A percentile compares a stretch with the other conserved stretches of the same genome.
These are phyloP conservation scores for Trichoderma asperelloides DNA, from an alignment of 495 filamentous ascomycete genomes.

Conservation along the genomic window DNA sequence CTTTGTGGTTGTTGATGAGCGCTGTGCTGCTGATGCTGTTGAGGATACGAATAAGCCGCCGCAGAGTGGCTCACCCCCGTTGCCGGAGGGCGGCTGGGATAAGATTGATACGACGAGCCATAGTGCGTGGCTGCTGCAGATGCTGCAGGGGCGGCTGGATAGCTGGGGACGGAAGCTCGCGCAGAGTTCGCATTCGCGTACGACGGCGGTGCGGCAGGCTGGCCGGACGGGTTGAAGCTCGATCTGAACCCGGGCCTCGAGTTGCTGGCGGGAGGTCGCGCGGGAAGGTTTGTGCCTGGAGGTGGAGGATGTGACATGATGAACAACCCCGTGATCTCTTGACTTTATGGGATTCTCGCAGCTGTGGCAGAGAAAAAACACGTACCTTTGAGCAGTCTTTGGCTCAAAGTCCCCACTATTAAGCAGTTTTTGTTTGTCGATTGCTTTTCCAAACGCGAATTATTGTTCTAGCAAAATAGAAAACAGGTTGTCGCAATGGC, in stretches of 20 bases:
- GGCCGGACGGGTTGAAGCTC: slow-evolving; percentile 39
- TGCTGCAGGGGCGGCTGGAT: slow-evolving; percentile 25
- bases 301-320: slow-evolving; percentile 92
- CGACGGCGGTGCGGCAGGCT: slow-evolving; percentile 22
- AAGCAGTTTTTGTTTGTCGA: background rate
- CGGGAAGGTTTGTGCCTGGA: slow-evolving; percentile 79
- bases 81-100: slow-evolving; percentile 22
- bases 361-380: slow-evolving; percentile 24
- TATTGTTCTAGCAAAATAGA: background rate
- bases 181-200: slow-evolving; percentile 20
- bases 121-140: slow-evolving; percentile 16
- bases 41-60: slow-evolving; percentile 29
- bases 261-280: slow-evolving; percentile 64
- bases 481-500: background rate
- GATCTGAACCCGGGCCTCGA: slow-evolving; percentile 49
- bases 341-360: slow-evolving; percentile 26
- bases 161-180: slow-evolving; percentile 15
- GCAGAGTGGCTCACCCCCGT: slow-evolving; percentile 19
- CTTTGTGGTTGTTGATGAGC: slow-evolving; percentile 40
- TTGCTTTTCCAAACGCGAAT: background rate
- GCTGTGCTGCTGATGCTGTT: slow-evolving; percentile 38
- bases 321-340: slow-evolving; percentile 48
- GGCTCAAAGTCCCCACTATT: background rate
- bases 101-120: slow-evolving; percentile 27
- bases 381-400: slow-evolving; percentile 33